Percentiles rank a stretch among this genome's conserved stretches.
phyloP scores from a whole-genome alignment of 805 yeast genomes.

The Yamadazyma sp. region DNA sequence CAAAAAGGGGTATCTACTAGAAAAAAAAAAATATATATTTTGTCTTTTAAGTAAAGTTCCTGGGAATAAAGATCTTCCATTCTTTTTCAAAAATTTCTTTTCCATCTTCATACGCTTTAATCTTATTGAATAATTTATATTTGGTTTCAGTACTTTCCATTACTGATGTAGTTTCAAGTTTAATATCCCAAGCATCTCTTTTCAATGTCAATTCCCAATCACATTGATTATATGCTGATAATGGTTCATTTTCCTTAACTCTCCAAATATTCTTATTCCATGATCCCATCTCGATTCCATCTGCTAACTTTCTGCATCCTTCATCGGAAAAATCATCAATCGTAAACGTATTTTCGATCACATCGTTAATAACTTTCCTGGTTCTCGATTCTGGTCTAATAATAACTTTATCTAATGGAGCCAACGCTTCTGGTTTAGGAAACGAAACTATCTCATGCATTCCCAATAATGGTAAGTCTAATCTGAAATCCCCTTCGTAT shows the following conservation, averaged over 20 bases:
- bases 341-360: conserved; percentile 31
- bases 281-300: conserved; percentile 40
- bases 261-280: conserved; percentile 39
- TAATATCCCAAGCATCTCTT: conserved; percentile 37
- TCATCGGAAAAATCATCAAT: conserved; percentile 32
- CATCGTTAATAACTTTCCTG: conserved; percentile 25
- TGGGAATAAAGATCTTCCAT: conserved; percentile 32
- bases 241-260: conserved; percentile 34
- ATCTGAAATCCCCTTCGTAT: conserved; percentile 23
- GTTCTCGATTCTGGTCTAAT: conserved; percentile 20
- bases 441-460: conserved; percentile 19
- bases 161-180: conserved; percentile 26
- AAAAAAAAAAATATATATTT: no score
- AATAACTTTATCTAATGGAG: conserved; percentile 22
- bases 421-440: conserved; percentile 25
- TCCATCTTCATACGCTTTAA: conserved; percentile 32
- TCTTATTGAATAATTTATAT: conserved; percentile 28
- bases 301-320: conserved; percentile 28
- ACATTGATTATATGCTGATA: conserved; percentile 37
- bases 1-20: no score
- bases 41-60: conserved; percentile 13
- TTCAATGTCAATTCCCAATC: conserved; percentile 42
- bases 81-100: conserved; percentile 27
- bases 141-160: conserved; percentile 28
- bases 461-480: conserved; percentile 10